Evolutionary conservation across 2,329 filamentous ascomycete species (phyloP), one percentile per base, ranked within the genome.

Genomic region (Ilyonectria destructans): DNA sequence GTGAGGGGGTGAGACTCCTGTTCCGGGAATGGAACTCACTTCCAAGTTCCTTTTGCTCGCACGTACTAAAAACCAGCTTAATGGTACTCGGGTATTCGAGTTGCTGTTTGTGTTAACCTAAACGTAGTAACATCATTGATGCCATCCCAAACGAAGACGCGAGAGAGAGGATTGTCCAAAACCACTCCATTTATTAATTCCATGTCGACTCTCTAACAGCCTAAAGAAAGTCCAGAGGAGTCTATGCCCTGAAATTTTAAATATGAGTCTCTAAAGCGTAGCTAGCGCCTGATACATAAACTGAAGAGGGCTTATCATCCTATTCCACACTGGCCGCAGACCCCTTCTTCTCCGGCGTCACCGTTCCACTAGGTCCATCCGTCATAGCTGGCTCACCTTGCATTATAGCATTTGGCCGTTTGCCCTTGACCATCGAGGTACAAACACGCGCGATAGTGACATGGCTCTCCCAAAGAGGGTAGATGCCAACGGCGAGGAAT

Each of bases 381-480:
- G 55, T 56, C 55, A 67, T 37, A 1, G 58, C n/a, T 4, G 55
- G 33, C 31, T 69, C 56, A 21, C 63, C 68, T 17, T 68, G 62
- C 33, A 64, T 65, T 13, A 71, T 67, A 1, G 54, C 48, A 37
- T 51, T 61, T 55, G 71, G 68, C 40, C 62, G 62, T 51, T 66
- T 72, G 4, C 70, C 65, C 55, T 62, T 59, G 62, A 69, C 58
- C 55, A 68, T 37, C 13, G 64, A 69, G 1, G 37, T 43, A 17
- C 61, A 65, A 17, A 67, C 67, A 10, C 64, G 58, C 8, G 57
- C 40, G 56, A 69, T 69, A 2, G 92, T 95, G 63, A 85, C 81
- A 2, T 94, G 83, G 1, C 94, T 93, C 78, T 97, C 94, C 80
- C 88, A 96, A 2, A 96, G 82, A 13, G 95, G 95, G 80, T 92